Evolutionary conservation across 495 filamentous ascomycete species (phyloP).

Genomic region (Penicillium nucicola): DNA sequence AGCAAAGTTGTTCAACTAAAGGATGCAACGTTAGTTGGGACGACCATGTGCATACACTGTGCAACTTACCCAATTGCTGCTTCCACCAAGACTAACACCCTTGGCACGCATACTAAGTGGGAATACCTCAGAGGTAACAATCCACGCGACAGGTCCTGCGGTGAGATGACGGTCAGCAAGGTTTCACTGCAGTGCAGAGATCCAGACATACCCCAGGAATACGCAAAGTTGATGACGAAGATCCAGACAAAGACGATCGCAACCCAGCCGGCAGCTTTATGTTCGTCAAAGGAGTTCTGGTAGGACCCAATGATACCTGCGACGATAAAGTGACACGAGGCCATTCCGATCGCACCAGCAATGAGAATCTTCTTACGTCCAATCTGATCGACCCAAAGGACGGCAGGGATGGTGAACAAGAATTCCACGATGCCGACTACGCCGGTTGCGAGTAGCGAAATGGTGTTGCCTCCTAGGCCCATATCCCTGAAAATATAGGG

Average conservation of each 20-base stretch:
- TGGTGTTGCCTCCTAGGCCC: slow-evolving; percentile 43
- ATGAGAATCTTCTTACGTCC: slow-evolving; percentile 76
- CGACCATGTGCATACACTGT: neutral
- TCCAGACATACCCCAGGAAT: slow-evolving; percentile 35
- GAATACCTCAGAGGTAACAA: slow-evolving; percentile 44
- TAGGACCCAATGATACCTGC: slow-evolving; percentile 40
- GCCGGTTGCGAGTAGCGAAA: slow-evolving; percentile 66
- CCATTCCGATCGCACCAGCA: slow-evolving; percentile 71
- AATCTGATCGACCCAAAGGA: slow-evolving; percentile 70
- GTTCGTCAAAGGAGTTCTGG: slow-evolving; percentile 23
- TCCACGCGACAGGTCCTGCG: slow-evolving; percentile 42
- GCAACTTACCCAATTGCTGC: slow-evolving; percentile 39
- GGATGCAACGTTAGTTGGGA: slow-evolving; percentile 2
- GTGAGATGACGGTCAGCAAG: slow-evolving; percentile 2
- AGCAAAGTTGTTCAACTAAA: slow-evolving; percentile 51
- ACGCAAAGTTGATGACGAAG: slow-evolving; percentile 44
- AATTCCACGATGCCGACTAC: slow-evolving; percentile 77
- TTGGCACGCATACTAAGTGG: slow-evolving; percentile 44
- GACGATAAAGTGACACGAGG: slow-evolving; percentile 49
- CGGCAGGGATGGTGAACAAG: slow-evolving; percentile 64
- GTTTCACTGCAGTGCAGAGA: neutral
- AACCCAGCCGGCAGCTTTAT: slow-evolving; percentile 37
- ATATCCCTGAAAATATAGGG: slow-evolving; percentile 39
- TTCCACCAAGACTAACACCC: slow-evolving; percentile 40
- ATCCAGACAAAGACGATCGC: slow-evolving; percentile 44